Evolutionary conservation across 176 grass and related monocot genomes (phyloP).

Genomic region (Lolium multiflorum): DNA sequence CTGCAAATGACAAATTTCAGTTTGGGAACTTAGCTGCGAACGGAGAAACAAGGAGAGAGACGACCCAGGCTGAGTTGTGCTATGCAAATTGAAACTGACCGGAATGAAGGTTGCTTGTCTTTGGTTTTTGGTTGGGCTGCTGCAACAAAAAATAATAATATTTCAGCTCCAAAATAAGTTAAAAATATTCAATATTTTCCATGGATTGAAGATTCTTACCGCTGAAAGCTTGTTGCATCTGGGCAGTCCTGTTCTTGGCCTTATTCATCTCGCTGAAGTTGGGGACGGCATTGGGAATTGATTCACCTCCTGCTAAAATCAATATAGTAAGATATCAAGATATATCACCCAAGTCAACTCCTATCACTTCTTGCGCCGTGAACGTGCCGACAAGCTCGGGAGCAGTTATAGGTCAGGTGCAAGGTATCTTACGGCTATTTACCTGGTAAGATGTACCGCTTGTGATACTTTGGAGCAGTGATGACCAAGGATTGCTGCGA

Average conservation of each 20-base stretch:
- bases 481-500: constrained; percentile 83
- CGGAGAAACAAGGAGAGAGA: not conserved
- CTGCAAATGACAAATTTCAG: constrained; percentile 46
- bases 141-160: constrained; percentile 8
- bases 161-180: constrained; percentile 27
- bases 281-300: constrained; percentile 69
- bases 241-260: constrained; percentile 44
- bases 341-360: not conserved
- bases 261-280: constrained; percentile 71
- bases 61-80: not conserved
- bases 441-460: constrained; percentile 84
- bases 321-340: constrained; percentile 1
- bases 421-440: not conserved
- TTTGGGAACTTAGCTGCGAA: constrained; percentile 7
- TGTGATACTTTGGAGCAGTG: constrained; percentile 83
- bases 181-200: constrained; percentile 1
- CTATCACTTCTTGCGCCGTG: not conserved
- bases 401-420: not conserved
- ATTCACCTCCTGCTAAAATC: constrained; percentile 52
- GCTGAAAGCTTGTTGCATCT: constrained; percentile 55
- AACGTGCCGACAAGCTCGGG: constrained; percentile 6
- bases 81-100: constrained; percentile 46
- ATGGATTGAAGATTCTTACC: constrained; percentile 47
- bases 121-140: constrained; percentile 49
- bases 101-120: constrained; percentile 73